Evolutionary conservation across 352 stramenopile genomes (phyloP).

Genomic region (Globisporangium echinulatum): DNA sequence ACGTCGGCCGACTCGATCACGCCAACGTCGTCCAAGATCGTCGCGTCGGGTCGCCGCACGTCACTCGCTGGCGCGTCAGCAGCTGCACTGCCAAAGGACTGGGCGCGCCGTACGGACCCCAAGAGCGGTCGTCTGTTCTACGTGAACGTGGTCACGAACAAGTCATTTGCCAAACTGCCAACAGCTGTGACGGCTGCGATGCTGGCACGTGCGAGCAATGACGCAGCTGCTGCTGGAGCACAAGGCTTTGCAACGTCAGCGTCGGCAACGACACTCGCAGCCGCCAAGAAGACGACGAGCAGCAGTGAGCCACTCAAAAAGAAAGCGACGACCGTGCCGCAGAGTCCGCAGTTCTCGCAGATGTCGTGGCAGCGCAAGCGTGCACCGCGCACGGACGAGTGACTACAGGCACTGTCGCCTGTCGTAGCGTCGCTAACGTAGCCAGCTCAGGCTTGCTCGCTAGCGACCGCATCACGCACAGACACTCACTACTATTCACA

Average conservation of each 20-base stretch:
- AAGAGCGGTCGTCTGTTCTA: conserved; percentile 79
- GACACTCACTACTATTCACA: too few relatives aligned
- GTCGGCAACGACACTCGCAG: conserved; percentile 3
- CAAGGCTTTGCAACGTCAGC: neutral
- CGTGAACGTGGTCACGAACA: conserved; percentile 81
- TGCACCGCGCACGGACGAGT: conserved; percentile 25
- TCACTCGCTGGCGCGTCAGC: conserved; percentile 19
- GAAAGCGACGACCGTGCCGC: conserved; percentile 44
- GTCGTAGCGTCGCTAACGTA: too few relatives aligned
- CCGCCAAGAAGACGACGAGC: conserved; percentile 1
- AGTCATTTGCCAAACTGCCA: conserved; percentile 68
- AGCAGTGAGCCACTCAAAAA: conserved; percentile 16
- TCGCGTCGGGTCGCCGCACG: conserved; percentile 8
- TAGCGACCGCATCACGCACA: too few relatives aligned
- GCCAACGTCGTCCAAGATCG: conserved; percentile 23
- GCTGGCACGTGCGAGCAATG: conserved; percentile 15
- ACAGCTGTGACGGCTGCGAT: conserved; percentile 62
- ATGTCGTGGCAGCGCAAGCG: conserved; percentile 82
- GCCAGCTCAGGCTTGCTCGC: neutral
- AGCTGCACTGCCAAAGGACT: conserved; percentile 64
- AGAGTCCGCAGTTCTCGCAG: conserved; percentile 73
- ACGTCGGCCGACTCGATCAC: conserved; percentile 36
- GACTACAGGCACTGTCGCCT: conserved; percentile 2
- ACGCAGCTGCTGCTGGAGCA: neutral
- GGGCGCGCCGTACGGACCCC: conserved; percentile 65